Conservation (phyloP, 768 basidiomycete species). For the Hydnum rufescens region DNA sequence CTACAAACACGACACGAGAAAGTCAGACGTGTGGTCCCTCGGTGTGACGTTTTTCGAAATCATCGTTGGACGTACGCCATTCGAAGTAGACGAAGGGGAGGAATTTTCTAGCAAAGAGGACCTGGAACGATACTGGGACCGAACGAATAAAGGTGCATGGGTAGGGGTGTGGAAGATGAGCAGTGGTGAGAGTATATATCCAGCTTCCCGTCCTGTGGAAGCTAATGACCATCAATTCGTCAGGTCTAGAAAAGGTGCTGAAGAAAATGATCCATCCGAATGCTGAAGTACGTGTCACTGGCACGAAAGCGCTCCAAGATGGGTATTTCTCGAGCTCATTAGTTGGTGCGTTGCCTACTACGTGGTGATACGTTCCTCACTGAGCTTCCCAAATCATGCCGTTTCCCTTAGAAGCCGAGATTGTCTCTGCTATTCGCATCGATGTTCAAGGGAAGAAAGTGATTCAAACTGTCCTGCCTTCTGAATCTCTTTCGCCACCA, state of each 20-base stretch:
- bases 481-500: background rate
- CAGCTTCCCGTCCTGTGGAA: background rate
- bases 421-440: conserved; percentile 3
- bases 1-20: conserved; percentile 78
- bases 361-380: too few relatives aligned
- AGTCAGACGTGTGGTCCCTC: conserved; percentile 74
- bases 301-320: conserved; percentile 43
- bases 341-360: background rate
- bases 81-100: conserved; percentile 64
- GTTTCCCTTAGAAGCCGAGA: conserved; percentile 9
- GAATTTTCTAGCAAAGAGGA: conserved; percentile 61
- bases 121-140: conserved; percentile 67
- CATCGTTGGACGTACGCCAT: conserved; percentile 78
- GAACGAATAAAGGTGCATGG: conserved; percentile 68
- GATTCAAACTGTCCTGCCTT: background rate
- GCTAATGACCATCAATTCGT: background rate
- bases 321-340: conserved; percentile 34
- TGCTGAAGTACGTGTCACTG: conserved; percentile 59
- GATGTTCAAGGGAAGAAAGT: background rate
- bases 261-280: conserved; percentile 66
- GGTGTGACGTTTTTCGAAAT: conserved; percentile 91
- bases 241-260: conserved; percentile 37
- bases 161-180: conserved; percentile 62
- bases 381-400: conserved; percentile 15
- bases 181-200: conserved; percentile 17